phyloP scores from a whole-genome alignment of 2,329 filamentous ascomycete species.

The Diaporthe nobilis region DNA sequence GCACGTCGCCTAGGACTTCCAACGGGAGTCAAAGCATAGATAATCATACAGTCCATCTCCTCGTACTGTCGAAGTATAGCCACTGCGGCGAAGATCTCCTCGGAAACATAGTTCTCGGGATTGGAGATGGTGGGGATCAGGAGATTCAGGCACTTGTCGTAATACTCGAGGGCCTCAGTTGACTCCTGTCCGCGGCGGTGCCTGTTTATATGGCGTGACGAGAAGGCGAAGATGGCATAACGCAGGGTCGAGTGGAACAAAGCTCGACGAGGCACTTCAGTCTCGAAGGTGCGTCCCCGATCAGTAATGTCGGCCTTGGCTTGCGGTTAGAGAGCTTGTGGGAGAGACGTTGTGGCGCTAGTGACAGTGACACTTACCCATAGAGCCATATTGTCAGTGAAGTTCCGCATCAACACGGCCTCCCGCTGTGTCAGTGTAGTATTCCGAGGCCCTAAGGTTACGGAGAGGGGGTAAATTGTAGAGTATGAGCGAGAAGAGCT shows the following conservation, averaged over 20 bases:
- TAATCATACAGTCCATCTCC: constrained; percentile 22
- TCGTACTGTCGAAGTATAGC: constrained; percentile 27
- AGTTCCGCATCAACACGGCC: constrained; percentile 16
- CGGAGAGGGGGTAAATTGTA: not conserved
- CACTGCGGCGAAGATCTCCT: constrained; percentile 25
- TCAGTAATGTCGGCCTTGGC: constrained; percentile 3
- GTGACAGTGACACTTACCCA: not conserved
- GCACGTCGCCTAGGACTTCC: fast-evolving
- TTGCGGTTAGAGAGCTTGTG: not conserved
- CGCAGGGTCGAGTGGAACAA: not conserved
- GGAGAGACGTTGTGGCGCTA: not conserved
- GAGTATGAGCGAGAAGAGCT: constrained; percentile 14
- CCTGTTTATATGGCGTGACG: constrained; percentile 10
- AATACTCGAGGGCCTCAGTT: constrained; percentile 28
- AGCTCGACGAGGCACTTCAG: constrained; percentile 6
- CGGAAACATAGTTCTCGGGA: constrained; percentile 6
- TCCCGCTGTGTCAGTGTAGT: not conserved
- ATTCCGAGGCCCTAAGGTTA: not conserved
- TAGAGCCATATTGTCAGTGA: constrained; percentile 8
- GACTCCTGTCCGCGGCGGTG: not conserved
- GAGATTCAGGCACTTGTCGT: constrained; percentile 32
- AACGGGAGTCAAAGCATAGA: not conserved
- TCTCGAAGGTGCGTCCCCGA: constrained; percentile 5
- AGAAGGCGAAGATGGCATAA: constrained; percentile 14
- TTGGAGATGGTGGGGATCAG: constrained; percentile 26